Evolutionary conservation across 2,329 filamentous ascomycete species (phyloP).

Genomic region (Colletotrichum euphorbiae): DNA sequence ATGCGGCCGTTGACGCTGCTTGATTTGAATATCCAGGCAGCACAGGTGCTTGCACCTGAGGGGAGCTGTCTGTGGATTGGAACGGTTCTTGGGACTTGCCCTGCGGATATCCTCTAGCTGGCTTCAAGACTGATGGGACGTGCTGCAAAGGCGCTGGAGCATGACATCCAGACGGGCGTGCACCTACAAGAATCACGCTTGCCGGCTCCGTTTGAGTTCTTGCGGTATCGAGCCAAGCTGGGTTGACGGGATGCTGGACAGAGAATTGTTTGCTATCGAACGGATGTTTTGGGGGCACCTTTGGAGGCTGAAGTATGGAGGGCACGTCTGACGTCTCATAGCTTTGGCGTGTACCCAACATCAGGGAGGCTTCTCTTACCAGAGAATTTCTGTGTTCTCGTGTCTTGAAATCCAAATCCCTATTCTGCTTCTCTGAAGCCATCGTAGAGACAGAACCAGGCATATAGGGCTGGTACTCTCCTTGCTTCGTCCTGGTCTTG

Average conservation of each 20-base stretch:
- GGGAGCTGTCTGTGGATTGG: too few relatives aligned
- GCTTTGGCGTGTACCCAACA: conserved; percentile 41
- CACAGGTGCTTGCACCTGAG: too few relatives aligned
- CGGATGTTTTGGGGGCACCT: conserved; percentile 41
- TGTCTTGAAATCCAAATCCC: not conserved
- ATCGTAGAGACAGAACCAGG: conserved; percentile 20
- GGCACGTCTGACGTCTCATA: conserved; percentile 42
- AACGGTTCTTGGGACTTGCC: not conserved
- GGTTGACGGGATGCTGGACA: not conserved
- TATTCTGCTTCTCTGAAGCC: not conserved
- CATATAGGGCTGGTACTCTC: conserved; percentile 37
- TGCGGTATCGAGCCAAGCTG: not conserved
- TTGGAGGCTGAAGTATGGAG: conserved; percentile 43
- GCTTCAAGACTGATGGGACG: conserved; percentile 47
- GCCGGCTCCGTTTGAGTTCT: not conserved
- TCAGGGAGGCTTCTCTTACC: conserved; percentile 44
- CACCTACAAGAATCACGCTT: not conserved
- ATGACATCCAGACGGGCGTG: not conserved
- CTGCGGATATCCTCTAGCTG: conserved; percentile 43
- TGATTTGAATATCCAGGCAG: not conserved
- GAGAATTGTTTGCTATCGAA: not conserved
- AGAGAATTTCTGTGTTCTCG: conserved; percentile 41
- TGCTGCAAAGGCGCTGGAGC: conserved; percentile 32
- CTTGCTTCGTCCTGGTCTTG: conserved; percentile 17
- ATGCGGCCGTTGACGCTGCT: not conserved